phyloP scores from a whole-genome alignment of 2,329 filamentous ascomycete genomes.

The Xylaria sp. region DNA sequence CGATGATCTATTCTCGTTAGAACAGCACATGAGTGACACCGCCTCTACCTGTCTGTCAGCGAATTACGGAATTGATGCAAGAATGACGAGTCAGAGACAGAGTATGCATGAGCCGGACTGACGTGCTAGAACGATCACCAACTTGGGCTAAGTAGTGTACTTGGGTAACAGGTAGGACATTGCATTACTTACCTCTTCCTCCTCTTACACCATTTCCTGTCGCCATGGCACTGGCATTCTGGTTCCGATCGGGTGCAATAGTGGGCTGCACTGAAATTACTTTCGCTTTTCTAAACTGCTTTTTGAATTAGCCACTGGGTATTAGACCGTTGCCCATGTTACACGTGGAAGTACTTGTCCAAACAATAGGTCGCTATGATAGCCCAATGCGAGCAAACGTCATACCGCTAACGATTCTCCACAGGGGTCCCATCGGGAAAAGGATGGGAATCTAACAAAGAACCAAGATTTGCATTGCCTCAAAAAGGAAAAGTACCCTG shows the following conservation, averaged over 20 bases:
- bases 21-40: slow-evolving; percentile 28
- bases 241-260: slow-evolving; percentile 16
- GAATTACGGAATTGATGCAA: slow-evolving; percentile 24
- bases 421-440: slow-evolving; percentile 10
- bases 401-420: slow-evolving; percentile 15
- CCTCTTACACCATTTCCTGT: slow-evolving; percentile 7
- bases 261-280: slow-evolving; percentile 2
- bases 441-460: slow-evolving; percentile 31
- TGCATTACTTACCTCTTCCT: background rate
- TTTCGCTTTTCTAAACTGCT: background rate
- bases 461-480: slow-evolving; percentile 32
- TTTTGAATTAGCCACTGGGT: background rate
- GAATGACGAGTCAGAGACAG: slow-evolving; percentile 28
- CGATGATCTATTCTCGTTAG: slow-evolving; percentile 22
- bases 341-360: background rate
- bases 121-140: slow-evolving; percentile 7
- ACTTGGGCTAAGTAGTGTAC: background rate
- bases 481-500: slow-evolving; percentile 19
- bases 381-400: slow-evolving; percentile 21
- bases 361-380: background rate
- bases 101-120: slow-evolving; percentile 3
- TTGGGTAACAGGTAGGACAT: background rate
- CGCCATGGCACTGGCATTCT: slow-evolving; percentile 1
- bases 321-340: background rate
- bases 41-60: slow-evolving; percentile 13